Evolutionary conservation across 2,329 filamentous ascomycete genomes (phyloP), one percentile per base, ranked within the genome.

Genomic region (Pezizomycotina sp.): DNA sequence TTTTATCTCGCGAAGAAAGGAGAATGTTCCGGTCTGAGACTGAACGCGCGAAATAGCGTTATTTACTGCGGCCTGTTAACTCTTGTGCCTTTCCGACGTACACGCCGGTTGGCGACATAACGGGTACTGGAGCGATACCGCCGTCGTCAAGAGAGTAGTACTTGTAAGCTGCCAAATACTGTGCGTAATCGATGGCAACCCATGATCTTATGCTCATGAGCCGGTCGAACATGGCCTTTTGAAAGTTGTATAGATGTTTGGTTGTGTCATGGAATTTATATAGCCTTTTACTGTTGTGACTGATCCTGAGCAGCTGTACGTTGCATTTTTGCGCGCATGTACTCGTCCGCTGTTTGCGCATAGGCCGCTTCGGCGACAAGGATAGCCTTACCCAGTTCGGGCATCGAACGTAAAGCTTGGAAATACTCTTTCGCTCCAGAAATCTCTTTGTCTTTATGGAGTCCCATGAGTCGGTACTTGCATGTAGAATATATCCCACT

Each of bases 181-280:
- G 36, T 13, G 38, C 27, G 16, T 38, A 43, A 23, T 43, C 41
- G 12, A 43, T 26, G 4, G 41, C 41, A 33, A 43, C 41, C 41
- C 41, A 43, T 25, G 36, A 38, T 12, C 41, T 32, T n/a, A 39
- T 34, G 8, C 36, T 36, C 13, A 43, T 43, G 9, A 43, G 32
- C 9, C 41, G 41, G n/a, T 43, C 41, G 26, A 43, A 43, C 41
- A 43, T 43, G 8, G 41, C 41, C 41, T 27, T 14, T 43, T 43
- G 29, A 43, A 43, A 6, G 41, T 43, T 12, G 38, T 35, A 27
- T 33, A 43, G 13, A 43, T n/a, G n/a, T n/a, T n/a, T n/a, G n/a
- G n/a, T n/a, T n/a, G n/a, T n/a, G n/a, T n/a, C n/a, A n/a, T n/a
- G n/a, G n/a, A n/a, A n/a, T n/a, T n/a, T n/a, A n/a, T n/a, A n/a